Conservation (phyloP, 305 asterid genomes). For the Rubia occidens region DNA sequence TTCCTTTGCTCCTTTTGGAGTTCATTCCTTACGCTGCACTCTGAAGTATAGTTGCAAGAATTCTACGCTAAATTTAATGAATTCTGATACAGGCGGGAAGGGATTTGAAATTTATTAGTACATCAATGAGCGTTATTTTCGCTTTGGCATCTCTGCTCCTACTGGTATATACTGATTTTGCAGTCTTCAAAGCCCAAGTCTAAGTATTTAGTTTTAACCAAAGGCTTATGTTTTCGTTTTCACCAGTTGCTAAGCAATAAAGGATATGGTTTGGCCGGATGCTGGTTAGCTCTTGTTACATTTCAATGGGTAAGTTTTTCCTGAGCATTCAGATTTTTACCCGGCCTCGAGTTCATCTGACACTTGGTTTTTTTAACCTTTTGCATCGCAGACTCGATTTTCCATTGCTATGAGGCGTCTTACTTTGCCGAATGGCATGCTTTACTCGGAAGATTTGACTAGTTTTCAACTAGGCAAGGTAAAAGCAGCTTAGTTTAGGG, state of each 20-base stretch:
- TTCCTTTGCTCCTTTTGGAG: no score
- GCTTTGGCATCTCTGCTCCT: conserved; percentile 56
- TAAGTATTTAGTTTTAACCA: background rate
- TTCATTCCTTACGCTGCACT: no score
- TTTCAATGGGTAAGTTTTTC: conserved; percentile 68
- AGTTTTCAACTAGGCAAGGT: conserved; percentile 32
- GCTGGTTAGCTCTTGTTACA: conserved; percentile 81
- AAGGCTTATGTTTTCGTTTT: background rate
- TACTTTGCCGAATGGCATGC: conserved; percentile 43
- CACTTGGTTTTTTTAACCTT: background rate
- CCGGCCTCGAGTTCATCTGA: background rate
- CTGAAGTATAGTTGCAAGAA: no score
- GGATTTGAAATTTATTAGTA: conserved; percentile 75
- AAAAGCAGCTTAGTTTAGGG: conserved; percentile 30
- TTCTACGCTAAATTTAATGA: background rate
- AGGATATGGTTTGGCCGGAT: conserved; percentile 65
- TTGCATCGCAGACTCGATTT: conserved; percentile 53
- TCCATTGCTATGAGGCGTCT: conserved; percentile 58
- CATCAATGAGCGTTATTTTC: conserved; percentile 61
- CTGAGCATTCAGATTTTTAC: background rate
- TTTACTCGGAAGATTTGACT: conserved; percentile 37
- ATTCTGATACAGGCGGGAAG: conserved; percentile 68
- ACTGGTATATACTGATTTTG: conserved; percentile 42
- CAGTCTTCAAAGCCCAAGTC: background rate
- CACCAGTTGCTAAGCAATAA: conserved; percentile 50